Evolutionary conservation across 2,329 filamentous ascomycete species (phyloP).

Genomic region (Lasiodiplodia citricola): DNA sequence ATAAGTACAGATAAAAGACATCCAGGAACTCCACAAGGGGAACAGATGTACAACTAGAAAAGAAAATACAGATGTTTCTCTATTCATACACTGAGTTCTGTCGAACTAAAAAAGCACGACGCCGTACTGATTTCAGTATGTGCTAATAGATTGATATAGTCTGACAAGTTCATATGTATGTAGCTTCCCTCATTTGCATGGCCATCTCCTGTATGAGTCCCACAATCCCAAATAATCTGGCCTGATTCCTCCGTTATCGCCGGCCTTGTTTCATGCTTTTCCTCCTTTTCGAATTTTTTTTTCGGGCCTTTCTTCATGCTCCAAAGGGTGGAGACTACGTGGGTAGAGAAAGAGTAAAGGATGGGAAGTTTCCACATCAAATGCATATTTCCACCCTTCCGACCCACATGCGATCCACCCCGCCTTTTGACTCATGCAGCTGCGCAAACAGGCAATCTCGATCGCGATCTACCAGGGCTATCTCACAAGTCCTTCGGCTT

Average conservation of each 20-base stretch:
- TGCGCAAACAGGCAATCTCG: neutral
- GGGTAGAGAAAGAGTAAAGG: neutral
- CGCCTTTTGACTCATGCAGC: neutral
- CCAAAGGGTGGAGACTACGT: neutral
- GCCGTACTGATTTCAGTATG: no score
- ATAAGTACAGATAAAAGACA: neutral
- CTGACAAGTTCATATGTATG: neutral
- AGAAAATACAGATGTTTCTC: neutral
- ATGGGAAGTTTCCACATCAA: neutral
- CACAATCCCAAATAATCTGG: neutral
- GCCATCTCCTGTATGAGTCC: neutral
- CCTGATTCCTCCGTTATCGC: neutral
- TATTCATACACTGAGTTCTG: neutral
- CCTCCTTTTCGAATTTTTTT: neutral
- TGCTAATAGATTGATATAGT: no score
- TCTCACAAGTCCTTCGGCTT: neutral
- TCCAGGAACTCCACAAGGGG: neutral
- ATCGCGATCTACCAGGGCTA: neutral
- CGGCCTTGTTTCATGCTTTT: neutral
- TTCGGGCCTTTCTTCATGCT: neutral
- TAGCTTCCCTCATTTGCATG: neutral
- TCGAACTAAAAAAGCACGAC: no score
- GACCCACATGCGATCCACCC: neutral
- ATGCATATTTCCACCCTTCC: neutral
- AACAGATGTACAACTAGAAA: neutral